Evolutionary conservation across 768 basidiomycete species (phyloP).

Genomic region (Macrocybe gigantea): DNA sequence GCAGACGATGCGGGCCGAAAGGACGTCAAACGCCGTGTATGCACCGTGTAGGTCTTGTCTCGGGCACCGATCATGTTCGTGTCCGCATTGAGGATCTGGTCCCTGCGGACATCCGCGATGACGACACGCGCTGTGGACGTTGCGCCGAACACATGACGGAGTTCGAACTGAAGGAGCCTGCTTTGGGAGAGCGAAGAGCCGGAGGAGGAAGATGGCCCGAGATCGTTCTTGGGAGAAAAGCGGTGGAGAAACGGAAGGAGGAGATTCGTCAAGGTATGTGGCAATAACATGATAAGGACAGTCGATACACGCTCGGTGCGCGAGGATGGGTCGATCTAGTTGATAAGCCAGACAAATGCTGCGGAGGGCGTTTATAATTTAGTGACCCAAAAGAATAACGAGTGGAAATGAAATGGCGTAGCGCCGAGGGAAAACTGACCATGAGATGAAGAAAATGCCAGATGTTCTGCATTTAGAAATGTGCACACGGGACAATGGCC

Average conservation of each 20-base stretch:
- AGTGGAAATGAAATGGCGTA: no score
- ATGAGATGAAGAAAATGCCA: no score
- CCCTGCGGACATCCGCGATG: conserved; percentile 41
- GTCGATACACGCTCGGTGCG: background rate
- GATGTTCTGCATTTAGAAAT: no score
- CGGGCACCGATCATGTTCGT: background rate
- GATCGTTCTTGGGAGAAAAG: conserved; percentile 11
- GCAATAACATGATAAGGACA: conserved; percentile 27
- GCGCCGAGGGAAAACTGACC: no score
- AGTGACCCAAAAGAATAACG: no score
- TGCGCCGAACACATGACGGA: conserved; percentile 58
- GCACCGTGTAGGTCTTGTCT: conserved; percentile 27
- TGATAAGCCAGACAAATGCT: no score
- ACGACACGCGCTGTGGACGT: conserved; percentile 41
- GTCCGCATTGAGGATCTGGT: conserved; percentile 4
- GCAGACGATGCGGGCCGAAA: conserved; percentile 44
- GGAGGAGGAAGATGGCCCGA: background rate
- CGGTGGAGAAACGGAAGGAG: conserved; percentile 36
- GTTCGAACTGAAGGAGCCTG: conserved; percentile 37
- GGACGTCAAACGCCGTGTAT: conserved; percentile 29
- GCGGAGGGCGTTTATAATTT: no score
- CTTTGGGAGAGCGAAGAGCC: background rate
- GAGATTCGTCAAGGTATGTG: conserved; percentile 39
- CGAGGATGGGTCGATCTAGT: no score
- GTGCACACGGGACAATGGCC: no score